phyloP scores from a whole-genome alignment of 176 grass and related monocot species.

The Dactylis glomerata region DNA sequence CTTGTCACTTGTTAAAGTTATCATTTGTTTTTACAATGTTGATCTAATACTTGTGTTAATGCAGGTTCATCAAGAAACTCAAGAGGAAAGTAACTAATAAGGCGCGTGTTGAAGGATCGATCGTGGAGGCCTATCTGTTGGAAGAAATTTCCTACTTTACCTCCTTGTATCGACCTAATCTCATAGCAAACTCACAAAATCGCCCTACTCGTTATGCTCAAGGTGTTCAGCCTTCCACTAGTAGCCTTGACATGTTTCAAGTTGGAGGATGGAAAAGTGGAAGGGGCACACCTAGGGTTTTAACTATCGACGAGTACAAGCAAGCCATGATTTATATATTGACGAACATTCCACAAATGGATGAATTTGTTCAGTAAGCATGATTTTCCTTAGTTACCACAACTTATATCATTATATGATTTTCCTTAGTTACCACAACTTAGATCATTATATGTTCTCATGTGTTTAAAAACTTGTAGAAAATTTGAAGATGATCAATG shows the following conservation, averaged over 20 bases:
- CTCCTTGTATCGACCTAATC: neutral
- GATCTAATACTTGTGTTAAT: neutral
- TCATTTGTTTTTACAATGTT: neutral
- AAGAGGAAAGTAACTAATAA: slow-evolving; percentile 4
- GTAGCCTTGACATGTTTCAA: neutral
- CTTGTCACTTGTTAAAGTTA: no score
- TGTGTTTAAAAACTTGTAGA: neutral
- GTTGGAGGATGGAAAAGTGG: neutral
- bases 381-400: no score
- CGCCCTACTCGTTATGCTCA: neutral
- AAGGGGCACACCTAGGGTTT: neutral
- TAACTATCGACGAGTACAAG: neutral
- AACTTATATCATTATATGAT: no score
- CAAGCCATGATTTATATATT: neutral
- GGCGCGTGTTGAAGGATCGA: slow-evolving; percentile 22
- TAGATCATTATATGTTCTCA: neutral
- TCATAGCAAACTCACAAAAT: neutral
- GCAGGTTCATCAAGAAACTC: neutral
- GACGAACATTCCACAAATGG: neutral
- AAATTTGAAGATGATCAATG: slow-evolving; percentile 9
- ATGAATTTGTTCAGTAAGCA: neutral
- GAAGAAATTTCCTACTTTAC: slow-evolving; percentile 1
- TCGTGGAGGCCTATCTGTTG: neutral
- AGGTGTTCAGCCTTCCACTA: neutral
- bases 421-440: neutral